phyloP scores from a whole-genome alignment of 176 grass and related monocot genomes.

The Miscanthus lutarioriparius region DNA sequence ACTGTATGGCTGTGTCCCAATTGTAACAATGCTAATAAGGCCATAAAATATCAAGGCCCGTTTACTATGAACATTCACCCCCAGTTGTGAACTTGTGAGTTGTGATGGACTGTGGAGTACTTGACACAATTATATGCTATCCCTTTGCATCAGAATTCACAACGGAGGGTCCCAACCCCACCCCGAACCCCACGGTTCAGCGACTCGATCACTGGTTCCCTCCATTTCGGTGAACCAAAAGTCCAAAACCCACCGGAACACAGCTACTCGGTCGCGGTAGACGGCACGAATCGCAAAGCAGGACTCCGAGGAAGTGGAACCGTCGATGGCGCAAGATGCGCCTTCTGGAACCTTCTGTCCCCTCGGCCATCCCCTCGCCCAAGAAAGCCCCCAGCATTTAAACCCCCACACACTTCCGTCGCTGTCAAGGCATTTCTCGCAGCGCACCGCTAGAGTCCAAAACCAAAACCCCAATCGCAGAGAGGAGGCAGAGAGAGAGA shows the following conservation, averaged over 20 bases:
- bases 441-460: slow-evolving; percentile 8
- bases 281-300: slow-evolving; percentile 4
- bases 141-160: background rate
- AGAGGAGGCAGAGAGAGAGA: background rate
- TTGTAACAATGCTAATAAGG: background rate
- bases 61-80: background rate
- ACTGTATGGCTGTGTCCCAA: background rate
- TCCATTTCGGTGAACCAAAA: background rate
- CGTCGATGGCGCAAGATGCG: background rate
- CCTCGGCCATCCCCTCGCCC: too few relatives aligned
- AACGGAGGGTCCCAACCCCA: background rate
- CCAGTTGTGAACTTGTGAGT: background rate
- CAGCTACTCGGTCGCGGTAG: background rate
- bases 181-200: background rate
- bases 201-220: background rate
- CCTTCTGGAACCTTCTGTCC: too few relatives aligned
- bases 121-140: too few relatives aligned
- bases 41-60: background rate
- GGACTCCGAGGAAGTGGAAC: background rate
- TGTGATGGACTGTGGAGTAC: too few relatives aligned
- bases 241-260: background rate
- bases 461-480: background rate
- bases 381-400: background rate
- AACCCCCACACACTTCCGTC: background rate
- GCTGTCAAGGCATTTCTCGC: background rate